Evolutionary conservation across 106 monocot species (phyloP), one percentile per base, ranked within the genome.

Genomic region (Phalaenopsis aphrodite): DNA sequence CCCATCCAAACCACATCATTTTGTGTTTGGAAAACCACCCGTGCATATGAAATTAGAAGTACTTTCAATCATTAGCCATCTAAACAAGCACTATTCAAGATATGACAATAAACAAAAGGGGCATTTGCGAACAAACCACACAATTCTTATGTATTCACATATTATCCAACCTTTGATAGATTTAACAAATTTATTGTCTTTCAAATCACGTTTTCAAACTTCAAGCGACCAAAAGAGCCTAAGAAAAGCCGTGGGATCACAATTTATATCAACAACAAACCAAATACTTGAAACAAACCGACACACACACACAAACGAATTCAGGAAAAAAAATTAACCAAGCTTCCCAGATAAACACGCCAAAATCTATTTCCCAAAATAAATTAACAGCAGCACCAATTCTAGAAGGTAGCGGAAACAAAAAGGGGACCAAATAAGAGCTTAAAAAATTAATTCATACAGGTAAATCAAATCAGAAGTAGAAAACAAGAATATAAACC

Each of bases 1-100:
- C 10, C 94, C 93, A 78, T 91, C 91, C 72, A 87, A 80, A 71
- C 93, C 93, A 77, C 89, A 94, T 94, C 98, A 99, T 82, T 88
- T 94, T 38, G 88, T 87, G 72, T 78, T 88, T 24, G 98, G 88
- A 36, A 99, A 83, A n/a, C 98, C 98, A 89, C 88, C 98, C 94
- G 83, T 61, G 89, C 58, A 61, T 12, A 84, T 52, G 11, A 78
- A 76, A 49, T 76, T 48, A 21, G 19, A 48, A 76, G 21, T 49
- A 18, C 24, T 23, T 12, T n/a, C n/a, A 56, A 68, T 69, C 5
- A 77, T 5, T 18, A 45, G 55, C 30, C 43, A 72, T 37, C 48
- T 21, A 76, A 18, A 42, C 15, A 17, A 36, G 48, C n/a, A 5
- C 3, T 48, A 30, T 76, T 49, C 24, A 39, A 47, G 48, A 24